Percentiles rank a stretch among this genome's conserved stretches.
phyloP scores from a whole-genome alignment of 176 grass and related monocot genomes.

The Oryza glaberrima region DNA sequence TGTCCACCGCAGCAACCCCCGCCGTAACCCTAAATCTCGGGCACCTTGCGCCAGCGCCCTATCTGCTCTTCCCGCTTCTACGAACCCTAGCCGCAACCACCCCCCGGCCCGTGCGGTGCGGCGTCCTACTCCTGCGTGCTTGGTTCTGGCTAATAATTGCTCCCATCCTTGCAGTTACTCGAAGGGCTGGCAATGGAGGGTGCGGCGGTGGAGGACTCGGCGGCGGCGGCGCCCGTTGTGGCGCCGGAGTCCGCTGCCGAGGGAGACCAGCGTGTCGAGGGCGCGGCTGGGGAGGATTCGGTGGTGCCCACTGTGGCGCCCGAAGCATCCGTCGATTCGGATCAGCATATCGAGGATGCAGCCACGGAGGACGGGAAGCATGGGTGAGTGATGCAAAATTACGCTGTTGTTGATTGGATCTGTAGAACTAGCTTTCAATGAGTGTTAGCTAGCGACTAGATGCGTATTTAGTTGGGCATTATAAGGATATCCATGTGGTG shows the following conservation, averaged over 20 bases:
- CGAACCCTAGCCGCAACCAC: constrained; percentile 27
- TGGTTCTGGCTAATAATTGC: background rate
- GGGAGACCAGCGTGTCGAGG: constrained; percentile 36
- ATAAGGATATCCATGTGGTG: background rate
- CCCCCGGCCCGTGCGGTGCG: background rate
- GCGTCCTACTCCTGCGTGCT: background rate
- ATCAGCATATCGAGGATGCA: constrained; percentile 49
- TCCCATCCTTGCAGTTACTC: background rate
- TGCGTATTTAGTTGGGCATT: background rate
- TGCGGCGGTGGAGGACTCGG: constrained; percentile 27
- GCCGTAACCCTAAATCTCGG: constrained; percentile 31
- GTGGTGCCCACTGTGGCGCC: constrained; percentile 1
- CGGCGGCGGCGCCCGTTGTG: background rate
- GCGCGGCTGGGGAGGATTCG: constrained; percentile 34
- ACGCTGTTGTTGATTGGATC: background rate
- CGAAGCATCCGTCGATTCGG: constrained; percentile 12
- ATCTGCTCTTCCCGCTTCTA: background rate
- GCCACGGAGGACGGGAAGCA: constrained; percentile 45
- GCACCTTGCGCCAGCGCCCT: background rate
- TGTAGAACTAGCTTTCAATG: background rate
- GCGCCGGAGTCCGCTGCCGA: background rate
- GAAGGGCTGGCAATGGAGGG: constrained; percentile 40
- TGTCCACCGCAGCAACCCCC: background rate
- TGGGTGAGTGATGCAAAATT: constrained; percentile 47
- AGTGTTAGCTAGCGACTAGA: constrained; percentile 1